Conservation (phyloP, 2,329 filamentous ascomycete species). For the Botrytis hyacinthi region DNA sequence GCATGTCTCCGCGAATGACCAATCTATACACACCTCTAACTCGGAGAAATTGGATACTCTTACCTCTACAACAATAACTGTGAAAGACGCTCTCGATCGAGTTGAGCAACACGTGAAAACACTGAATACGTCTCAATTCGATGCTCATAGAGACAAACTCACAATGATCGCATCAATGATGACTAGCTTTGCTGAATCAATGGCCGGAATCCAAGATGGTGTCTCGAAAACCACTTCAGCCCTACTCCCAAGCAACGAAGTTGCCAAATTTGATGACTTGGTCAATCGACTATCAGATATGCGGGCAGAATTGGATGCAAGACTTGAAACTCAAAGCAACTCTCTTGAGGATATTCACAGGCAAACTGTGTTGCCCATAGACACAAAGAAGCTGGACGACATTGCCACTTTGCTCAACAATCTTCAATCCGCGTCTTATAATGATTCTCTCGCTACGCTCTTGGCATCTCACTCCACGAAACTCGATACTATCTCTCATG, state of each 20-base stretch:
- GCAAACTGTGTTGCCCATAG: constrained; percentile 19
- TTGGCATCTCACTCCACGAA: constrained; percentile 13
- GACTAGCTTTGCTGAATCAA: constrained; percentile 20
- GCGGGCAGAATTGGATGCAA: constrained; percentile 18
- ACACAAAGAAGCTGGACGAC: constrained; percentile 20
- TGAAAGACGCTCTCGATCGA: constrained; percentile 25
- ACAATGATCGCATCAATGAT: constrained; percentile 22
- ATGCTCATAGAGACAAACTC: constrained; percentile 20
- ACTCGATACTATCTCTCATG: constrained; percentile 18
- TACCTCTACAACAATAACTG: constrained; percentile 21
- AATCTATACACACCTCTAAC: constrained; percentile 7
- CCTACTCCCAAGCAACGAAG: constrained; percentile 11
- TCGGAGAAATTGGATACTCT: constrained; percentile 24
- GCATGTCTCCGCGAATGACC: constrained; percentile 20
- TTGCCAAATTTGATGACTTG: constrained; percentile 17
- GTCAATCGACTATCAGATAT: constrained; percentile 18
- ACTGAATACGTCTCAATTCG: constrained; percentile 20
- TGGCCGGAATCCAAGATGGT: constrained; percentile 16
- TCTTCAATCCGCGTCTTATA: constrained; percentile 1
- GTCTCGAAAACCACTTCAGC: constrained; percentile 12
- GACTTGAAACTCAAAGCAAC: constrained; percentile 21
- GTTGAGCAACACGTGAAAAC: constrained; percentile 17
- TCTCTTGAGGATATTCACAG: constrained; percentile 19
- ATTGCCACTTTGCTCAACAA: constrained; percentile 15
- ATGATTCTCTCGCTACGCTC: constrained; percentile 3